Percentiles rank a stretch among this genome's conserved stretches.
Evolutionary conservation across 805 yeast genomes (phyloP).

Genomic region (Middelhovenomyces tepae): DNA sequence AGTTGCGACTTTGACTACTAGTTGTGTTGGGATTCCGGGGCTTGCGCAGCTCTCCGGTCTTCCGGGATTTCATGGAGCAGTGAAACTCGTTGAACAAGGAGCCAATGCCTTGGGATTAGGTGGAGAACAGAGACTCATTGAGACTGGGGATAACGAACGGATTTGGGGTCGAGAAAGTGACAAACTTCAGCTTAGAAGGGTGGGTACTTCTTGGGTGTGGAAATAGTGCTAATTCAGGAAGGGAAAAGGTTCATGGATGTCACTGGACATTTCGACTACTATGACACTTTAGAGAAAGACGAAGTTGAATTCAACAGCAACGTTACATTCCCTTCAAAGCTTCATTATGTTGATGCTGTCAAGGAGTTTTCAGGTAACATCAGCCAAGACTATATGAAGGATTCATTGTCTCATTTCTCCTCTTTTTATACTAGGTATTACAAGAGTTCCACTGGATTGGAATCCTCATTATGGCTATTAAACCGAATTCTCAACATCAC

Average conservation of each 20-base stretch:
- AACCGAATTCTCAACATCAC: constrained; percentile 34
- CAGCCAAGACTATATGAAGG: constrained; percentile 38
- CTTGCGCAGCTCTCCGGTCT: not conserved
- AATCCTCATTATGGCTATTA: constrained; percentile 64
- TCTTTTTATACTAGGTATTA: constrained; percentile 71
- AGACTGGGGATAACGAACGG: not conserved
- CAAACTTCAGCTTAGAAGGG: too few relatives aligned
- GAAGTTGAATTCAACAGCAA: constrained; percentile 4
- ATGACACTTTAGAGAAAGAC: constrained; percentile 2
- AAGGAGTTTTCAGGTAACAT: constrained; percentile 36
- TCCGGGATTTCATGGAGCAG: not conserved
- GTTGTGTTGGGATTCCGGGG: constrained; percentile 3
- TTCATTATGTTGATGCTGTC: constrained; percentile 33
- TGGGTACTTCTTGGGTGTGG: constrained; percentile 25
- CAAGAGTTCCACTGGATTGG: constrained; percentile 58
- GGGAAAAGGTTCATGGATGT: constrained; percentile 58
- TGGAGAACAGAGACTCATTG: not conserved
- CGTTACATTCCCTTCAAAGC: constrained; percentile 46
- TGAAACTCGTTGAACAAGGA: constrained; percentile 1
- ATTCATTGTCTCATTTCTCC: constrained; percentile 52
- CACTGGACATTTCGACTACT: constrained; percentile 34
- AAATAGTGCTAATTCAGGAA: constrained; percentile 31
- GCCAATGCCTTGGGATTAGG: not conserved
- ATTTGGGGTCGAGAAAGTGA: not conserved
- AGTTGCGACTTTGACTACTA: constrained; percentile 3